Conservation (phyloP, 345 rosid species). For the Corchorus olitorius region DNA sequence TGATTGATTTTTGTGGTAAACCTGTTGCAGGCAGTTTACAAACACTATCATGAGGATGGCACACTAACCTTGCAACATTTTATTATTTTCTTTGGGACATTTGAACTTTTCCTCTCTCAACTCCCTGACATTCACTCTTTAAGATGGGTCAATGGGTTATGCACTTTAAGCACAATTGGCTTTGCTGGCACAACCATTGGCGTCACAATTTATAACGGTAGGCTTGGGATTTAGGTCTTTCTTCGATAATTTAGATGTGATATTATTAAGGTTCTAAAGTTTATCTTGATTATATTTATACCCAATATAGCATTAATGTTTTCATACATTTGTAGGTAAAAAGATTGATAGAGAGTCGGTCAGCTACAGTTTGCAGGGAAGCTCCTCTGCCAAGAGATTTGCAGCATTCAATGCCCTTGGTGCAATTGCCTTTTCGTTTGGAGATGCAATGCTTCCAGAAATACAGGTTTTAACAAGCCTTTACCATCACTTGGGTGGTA, state of each 20-base stretch:
- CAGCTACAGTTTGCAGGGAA: conserved; percentile 46
- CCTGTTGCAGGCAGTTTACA: conserved; percentile 43
- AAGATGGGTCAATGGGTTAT: conserved; percentile 51
- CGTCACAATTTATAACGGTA: conserved; percentile 47
- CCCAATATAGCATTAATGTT: not conserved
- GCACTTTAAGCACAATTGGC: conserved; percentile 49
- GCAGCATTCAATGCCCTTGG: conserved; percentile 59
- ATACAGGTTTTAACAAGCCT: conserved; percentile 41
- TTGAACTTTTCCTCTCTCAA: conserved; percentile 53
- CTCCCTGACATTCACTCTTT: conserved; percentile 53
- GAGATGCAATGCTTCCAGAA: conserved; percentile 66
- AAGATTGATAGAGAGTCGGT: conserved; percentile 38
- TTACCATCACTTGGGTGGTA: not conserved
- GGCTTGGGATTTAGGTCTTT: not conserved
- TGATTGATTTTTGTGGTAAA: not conserved
- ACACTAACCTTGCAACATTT: conserved; percentile 45
- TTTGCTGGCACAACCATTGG: conserved; percentile 56
- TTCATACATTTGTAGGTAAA: conserved; percentile 34
- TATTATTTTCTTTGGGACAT: conserved; percentile 47
- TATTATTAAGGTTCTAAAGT: not conserved
- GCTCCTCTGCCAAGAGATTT: conserved; percentile 40
- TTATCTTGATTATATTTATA: not conserved
- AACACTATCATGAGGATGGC: conserved; percentile 39
- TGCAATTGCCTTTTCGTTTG: conserved; percentile 57
- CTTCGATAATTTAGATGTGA: not conserved